Evolutionary conservation across 73 alveolate species (phyloP), one percentile per base, ranked within the genome.

Genomic region (Paramecium caudatum): DNA sequence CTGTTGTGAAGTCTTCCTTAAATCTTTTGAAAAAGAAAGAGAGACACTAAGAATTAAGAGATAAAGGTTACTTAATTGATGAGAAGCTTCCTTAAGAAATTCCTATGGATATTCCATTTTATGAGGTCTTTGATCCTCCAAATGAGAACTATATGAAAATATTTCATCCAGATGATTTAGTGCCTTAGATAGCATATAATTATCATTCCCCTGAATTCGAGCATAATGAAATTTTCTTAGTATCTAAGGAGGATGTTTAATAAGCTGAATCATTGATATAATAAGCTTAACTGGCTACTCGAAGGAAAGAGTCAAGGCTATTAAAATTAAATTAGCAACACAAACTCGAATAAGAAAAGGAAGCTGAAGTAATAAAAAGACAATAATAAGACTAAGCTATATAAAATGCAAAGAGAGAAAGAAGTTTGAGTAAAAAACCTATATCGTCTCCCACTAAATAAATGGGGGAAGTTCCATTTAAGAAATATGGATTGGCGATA

Each of bases 81-180:
- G 41, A 74, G 21, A 74, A 74, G 16, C 0, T 27, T 25, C 12
- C 6, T 19, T 27, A 74, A 39, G 88, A 39, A 34, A 47, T 74
- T 23, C 69, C 62, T 19, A 47, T 36, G 49, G 88, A 74, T 45
- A 39, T 74, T 39, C 88, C 88, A 16, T 41, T 74, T 37, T 74
- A 74, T 45, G 88, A 74, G 32, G 55, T 74, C 7, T 74, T 74
- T 74, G 88, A 74, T 74, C 88, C 88, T n/a, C 69, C 88, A 2
- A 74, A 74, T 21, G 25, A 19, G 32, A 74, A 74, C 21, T 74
- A 74, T 19, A 74, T 63, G 32, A 39, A 74, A 30, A 74, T 74
- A 25, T 74, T 74, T 45, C 43, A 74, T 23, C 87, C 87, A 4
- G 2, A 37, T 17, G 63, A 70, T 70, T 15, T 70, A 17, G 16